Conservation (phyloP, 1,284 basidiomycete genomes). For the Trichosporon asahii region DNA sequence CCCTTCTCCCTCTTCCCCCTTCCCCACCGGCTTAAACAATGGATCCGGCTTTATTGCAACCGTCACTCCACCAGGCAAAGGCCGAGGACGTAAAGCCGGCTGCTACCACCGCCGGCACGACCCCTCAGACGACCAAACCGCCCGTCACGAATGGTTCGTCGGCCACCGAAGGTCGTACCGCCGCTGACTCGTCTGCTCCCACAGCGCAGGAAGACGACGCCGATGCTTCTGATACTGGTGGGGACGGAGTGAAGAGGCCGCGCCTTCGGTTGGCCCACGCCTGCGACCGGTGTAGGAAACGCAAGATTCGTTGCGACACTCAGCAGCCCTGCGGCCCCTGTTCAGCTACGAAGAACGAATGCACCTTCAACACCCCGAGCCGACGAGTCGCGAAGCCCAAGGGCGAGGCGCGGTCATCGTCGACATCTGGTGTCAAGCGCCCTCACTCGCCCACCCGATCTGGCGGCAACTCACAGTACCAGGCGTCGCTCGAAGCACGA, state of each 20-base stretch:
- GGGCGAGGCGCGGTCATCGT: slow-evolving; percentile 20
- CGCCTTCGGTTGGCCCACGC: slow-evolving; percentile 49
- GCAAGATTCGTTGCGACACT: slow-evolving; percentile 52
- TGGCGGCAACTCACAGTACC: slow-evolving; percentile 20
- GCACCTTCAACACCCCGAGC: slow-evolving; percentile 53
- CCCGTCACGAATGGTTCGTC: not conserved
- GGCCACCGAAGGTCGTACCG: not conserved
- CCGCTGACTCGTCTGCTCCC: slow-evolving; percentile 8
- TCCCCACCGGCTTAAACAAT: slow-evolving; percentile 9
- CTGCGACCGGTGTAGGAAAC: slow-evolving; percentile 46
- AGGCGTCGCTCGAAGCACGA: slow-evolving; percentile 48
- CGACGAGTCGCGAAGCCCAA: slow-evolving; percentile 47
- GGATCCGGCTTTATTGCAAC: slow-evolving; percentile 7
- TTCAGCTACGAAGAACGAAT: slow-evolving; percentile 47
- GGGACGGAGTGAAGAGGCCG: slow-evolving; percentile 43
- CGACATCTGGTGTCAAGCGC: slow-evolving; percentile 30
- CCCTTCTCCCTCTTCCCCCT: not conserved
- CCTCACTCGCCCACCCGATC: slow-evolving; percentile 32
- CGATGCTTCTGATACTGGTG: slow-evolving; percentile 17
- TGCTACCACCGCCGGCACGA: not conserved
- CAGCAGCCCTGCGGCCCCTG: slow-evolving; percentile 53
- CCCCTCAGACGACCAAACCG: slow-evolving; percentile 10
- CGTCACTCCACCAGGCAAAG: not conserved
- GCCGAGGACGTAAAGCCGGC: not conserved
- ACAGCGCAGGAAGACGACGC: slow-evolving; percentile 25